Percentiles rank a stretch among this genome's conserved stretches.
These are phyloP conservation scores for Phialophora expanda DNA, from an alignment of 2,329 filamentous ascomycete genomes.

Conservation along the genomic window DNA sequence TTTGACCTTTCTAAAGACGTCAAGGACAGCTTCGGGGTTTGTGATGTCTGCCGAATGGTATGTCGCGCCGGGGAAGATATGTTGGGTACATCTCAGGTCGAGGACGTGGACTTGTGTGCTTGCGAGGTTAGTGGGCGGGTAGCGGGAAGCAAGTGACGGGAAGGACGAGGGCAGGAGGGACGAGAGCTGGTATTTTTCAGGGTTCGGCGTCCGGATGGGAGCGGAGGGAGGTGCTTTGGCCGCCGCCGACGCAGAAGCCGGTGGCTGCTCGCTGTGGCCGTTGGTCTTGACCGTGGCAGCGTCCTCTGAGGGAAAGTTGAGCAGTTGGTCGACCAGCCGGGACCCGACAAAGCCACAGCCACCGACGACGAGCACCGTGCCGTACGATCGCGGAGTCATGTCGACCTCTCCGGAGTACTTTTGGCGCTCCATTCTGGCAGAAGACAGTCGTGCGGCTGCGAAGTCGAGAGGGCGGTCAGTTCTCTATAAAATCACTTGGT, in stretches of 20 bases:
- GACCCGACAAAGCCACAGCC: constrained; percentile 85
- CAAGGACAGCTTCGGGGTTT: constrained; percentile 63
- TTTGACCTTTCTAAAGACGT: constrained; percentile 67
- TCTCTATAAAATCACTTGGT: not conserved
- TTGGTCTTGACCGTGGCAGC: not conserved
- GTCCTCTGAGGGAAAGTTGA: constrained; percentile 61
- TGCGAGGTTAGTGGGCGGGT: constrained; percentile 51
- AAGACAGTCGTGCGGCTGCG: not conserved
- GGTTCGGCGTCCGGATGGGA: constrained; percentile 44
- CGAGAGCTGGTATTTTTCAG: constrained; percentile 32
- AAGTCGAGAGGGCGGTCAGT: not conserved
- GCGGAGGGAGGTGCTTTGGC: not conserved
- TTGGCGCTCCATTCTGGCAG: constrained; percentile 18
- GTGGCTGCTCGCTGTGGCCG: constrained; percentile 3
- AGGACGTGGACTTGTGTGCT: constrained; percentile 66
- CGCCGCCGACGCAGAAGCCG: not conserved
- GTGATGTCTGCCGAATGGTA: constrained; percentile 84
- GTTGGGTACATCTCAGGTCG: constrained; percentile 72
- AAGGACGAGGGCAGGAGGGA: constrained; percentile 46
- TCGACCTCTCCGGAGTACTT: constrained; percentile 6
- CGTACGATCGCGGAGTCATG: constrained; percentile 55
- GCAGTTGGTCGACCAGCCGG: constrained; percentile 76
- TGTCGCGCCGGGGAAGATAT: constrained; percentile 65
- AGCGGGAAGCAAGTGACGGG: constrained; percentile 48
- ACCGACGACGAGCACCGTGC: constrained; percentile 77